Conservation (phyloP, 1,284 basidiomycete species). For the Boletus smithii region DNA sequence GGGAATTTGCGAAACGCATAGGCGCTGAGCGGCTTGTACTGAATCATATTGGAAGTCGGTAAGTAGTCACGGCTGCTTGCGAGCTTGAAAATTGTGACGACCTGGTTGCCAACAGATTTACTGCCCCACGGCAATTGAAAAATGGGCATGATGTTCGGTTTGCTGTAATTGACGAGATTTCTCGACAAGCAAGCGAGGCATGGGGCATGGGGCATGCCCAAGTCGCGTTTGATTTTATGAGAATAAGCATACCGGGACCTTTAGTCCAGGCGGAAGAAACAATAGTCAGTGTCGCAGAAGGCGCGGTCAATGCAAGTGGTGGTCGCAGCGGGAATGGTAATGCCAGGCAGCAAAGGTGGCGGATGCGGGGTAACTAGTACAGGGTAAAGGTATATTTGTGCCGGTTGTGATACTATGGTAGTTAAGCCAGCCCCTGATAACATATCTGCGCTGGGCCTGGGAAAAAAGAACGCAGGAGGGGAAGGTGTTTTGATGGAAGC, state of each 20-base stretch:
- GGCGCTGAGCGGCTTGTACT: slow-evolving; percentile 67
- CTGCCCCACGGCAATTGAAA: slow-evolving; percentile 42
- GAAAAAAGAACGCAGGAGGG: too few species aligned
- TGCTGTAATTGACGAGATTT: slow-evolving; percentile 59
- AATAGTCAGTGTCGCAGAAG: too few species aligned
- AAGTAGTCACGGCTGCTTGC: slow-evolving; percentile 26
- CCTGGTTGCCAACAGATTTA: slow-evolving; percentile 39
- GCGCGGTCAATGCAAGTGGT: too few species aligned
- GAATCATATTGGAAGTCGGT: slow-evolving; percentile 84
- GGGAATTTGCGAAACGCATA: slow-evolving; percentile 67
- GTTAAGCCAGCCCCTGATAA: too few species aligned
- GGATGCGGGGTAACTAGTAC: too few species aligned
- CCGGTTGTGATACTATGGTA: too few species aligned
- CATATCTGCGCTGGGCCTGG: too few species aligned
- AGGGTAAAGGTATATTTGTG: too few species aligned
- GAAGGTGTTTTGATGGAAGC: too few species aligned
- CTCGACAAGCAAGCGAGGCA: slow-evolving; percentile 56
- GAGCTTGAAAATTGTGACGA: slow-evolving; percentile 20
- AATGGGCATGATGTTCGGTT: slow-evolving; percentile 38
- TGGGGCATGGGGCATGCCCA: slow-evolving; percentile 51
- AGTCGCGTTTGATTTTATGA: slow-evolving; percentile 69
- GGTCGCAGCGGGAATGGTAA: too few species aligned
- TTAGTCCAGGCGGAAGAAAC: too few species aligned
- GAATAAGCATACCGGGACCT: slow-evolving; percentile 50
- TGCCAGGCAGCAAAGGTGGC: too few species aligned